Percentiles rank a stretch among this genome's conserved stretches.
Evolutionary conservation across 2,329 filamentous ascomycete genomes (phyloP).

Genomic region (Pestalotiopsis sp.): DNA sequence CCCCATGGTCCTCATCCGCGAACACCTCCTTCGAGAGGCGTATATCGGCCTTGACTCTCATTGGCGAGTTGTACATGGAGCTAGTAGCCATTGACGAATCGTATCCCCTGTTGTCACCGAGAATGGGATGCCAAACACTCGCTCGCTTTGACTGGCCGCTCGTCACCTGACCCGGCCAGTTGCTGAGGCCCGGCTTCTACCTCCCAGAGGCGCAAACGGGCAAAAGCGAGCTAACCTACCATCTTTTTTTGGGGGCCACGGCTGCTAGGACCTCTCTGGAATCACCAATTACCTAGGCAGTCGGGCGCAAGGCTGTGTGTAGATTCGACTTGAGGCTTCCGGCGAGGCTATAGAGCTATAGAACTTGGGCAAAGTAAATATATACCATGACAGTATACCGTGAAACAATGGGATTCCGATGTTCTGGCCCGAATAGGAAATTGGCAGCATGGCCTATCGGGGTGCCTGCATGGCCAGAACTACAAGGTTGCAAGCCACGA

Average conservation of each 20-base stretch:
- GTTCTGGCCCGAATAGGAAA: constrained; percentile 1
- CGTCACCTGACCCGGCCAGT: constrained; percentile 13
- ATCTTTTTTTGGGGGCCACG: constrained; percentile 6
- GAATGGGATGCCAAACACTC: not conserved
- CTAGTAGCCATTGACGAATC: constrained; percentile 11
- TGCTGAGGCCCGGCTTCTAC: constrained; percentile 4
- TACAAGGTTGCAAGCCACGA: constrained; percentile 9
- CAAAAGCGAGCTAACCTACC: not conserved
- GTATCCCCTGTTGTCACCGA: constrained; percentile 8
- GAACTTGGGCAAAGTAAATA: not conserved
- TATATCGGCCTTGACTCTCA: constrained; percentile 4
- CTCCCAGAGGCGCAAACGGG: not conserved
- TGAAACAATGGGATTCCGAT: not conserved
- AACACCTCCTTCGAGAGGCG: constrained; percentile 7
- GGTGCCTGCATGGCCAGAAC: constrained; percentile 7
- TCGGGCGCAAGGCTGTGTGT: constrained; percentile 9
- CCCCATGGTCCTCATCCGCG: constrained; percentile 11
- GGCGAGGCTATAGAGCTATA: not conserved
- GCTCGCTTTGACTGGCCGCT: constrained; percentile 1
- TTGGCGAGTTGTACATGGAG: constrained; percentile 5
- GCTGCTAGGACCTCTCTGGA: not conserved
- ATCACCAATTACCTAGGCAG: not conserved
- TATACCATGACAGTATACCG: not conserved
- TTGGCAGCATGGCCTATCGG: not conserved
- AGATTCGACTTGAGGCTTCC: not conserved